Evolutionary conservation across 345 rosid genomes (phyloP).

Genomic region (Populus davidiana): DNA sequence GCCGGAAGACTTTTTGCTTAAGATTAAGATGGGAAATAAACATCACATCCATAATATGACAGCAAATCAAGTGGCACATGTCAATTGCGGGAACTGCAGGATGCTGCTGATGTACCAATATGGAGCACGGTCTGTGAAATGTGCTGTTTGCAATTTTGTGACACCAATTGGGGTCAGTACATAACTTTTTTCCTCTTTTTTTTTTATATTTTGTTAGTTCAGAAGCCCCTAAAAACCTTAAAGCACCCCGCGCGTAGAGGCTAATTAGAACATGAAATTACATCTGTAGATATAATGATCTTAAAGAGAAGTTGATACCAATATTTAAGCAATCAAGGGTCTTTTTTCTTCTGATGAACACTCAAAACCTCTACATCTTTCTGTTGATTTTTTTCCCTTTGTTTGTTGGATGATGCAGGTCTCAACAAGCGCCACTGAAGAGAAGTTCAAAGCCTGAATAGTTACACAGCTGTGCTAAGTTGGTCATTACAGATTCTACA

Average conservation of each 20-base stretch:
- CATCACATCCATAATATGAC: conserved; percentile 20
- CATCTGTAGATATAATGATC: not conserved
- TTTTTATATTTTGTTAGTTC: not conserved
- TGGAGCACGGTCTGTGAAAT: conserved; percentile 90
- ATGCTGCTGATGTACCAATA: conserved; percentile 95
- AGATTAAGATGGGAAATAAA: not conserved
- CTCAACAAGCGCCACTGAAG: conserved; percentile 63
- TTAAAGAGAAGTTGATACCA: not conserved
- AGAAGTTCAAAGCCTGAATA: conserved; percentile 56
- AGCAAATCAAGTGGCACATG: conserved; percentile 96
- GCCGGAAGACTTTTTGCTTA: not conserved
- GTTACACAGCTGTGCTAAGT: not conserved
- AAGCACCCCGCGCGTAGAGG: not conserved
- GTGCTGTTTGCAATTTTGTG: conserved; percentile 89
- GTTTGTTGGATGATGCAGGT: conserved; percentile 50
- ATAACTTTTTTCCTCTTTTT: not conserved
- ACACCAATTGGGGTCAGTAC: conserved; percentile 80
- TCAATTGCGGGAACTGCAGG: conserved; percentile 90
- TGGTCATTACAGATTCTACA: not conserved
- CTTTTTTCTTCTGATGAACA: not conserved
- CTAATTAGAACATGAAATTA: not conserved
- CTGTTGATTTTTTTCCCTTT: not conserved
- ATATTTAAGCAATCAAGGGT: not conserved
- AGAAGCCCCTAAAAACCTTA: not conserved
- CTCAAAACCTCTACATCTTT: not conserved